phyloP scores from a whole-genome alignment of 805 yeast genomes.

The Ogataea naganishii region DNA sequence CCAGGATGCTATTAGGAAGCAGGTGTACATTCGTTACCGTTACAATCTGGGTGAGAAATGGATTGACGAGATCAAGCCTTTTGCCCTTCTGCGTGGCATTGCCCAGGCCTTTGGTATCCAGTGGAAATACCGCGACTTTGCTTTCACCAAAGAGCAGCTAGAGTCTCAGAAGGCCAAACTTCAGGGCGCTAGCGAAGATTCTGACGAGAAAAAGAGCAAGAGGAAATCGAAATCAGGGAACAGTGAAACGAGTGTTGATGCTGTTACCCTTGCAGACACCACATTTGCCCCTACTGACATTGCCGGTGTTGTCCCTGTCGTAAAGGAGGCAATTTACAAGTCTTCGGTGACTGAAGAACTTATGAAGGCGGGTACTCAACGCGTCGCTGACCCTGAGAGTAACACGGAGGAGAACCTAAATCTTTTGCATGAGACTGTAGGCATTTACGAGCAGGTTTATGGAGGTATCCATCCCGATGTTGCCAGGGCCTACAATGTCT shows the following conservation, averaged over 20 bases:
- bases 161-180: constrained; percentile 19
- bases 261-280: constrained; percentile 20
- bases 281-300: constrained; percentile 57
- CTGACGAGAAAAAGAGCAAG: constrained; percentile 27
- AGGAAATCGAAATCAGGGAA: constrained; percentile 24
- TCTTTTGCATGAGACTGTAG: constrained; percentile 59
- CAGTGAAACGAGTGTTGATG: constrained; percentile 7
- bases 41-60: constrained; percentile 43
- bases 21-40: constrained; percentile 59
- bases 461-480: constrained; percentile 77
- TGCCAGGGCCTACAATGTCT: constrained; percentile 55
- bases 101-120: constrained; percentile 81
- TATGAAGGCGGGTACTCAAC: constrained; percentile 47
- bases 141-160: constrained; percentile 35
- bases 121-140: constrained; percentile 50
- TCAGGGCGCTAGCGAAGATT: constrained; percentile 18
- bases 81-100: constrained; percentile 54
- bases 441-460: constrained; percentile 73
- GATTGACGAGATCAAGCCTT: constrained; percentile 25
- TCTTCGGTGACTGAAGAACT: constrained; percentile 69
- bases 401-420: constrained; percentile 51
- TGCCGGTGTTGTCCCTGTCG: constrained; percentile 59
- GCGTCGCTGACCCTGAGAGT: constrained; percentile 26
- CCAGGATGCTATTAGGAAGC: constrained; percentile 33
- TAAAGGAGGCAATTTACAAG: constrained; percentile 61